phyloP scores from a whole-genome alignment of 2,329 filamentous ascomycete genomes.

The Monascus ruber region DNA sequence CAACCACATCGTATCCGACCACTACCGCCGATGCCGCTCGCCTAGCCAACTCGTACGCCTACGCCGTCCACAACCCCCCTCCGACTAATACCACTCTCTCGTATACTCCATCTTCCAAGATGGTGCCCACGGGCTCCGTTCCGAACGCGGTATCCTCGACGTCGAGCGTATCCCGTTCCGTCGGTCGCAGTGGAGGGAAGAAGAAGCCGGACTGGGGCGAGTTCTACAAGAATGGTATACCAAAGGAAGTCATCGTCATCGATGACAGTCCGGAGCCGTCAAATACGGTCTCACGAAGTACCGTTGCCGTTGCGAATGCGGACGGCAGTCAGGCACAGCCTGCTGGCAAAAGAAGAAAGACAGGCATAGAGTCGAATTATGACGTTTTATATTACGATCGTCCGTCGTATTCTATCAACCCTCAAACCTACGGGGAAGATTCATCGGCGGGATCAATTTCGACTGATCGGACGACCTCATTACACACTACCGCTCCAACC shows the following conservation, averaged over 20 bases:
- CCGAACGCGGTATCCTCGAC: conserved; percentile 26
- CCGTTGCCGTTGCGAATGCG: conserved; percentile 16
- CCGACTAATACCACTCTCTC: conserved; percentile 18
- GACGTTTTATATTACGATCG: conserved; percentile 63
- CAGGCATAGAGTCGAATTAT: conserved; percentile 48
- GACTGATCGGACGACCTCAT: conserved; percentile 71
- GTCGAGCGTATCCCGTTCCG: conserved; percentile 29
- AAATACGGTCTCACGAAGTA: conserved; percentile 11
- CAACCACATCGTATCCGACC: conserved; percentile 42
- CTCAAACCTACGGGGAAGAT: conserved; percentile 56
- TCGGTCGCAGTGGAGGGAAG: conserved; percentile 33
- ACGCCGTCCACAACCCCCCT: conserved; percentile 22
- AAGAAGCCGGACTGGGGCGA: conserved; percentile 63
- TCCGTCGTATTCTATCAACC: conserved; percentile 61
- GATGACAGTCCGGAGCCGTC: conserved; percentile 46
- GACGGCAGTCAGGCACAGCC: conserved; percentile 28
- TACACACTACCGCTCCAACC: conserved; percentile 80
- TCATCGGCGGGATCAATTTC: conserved; percentile 62
- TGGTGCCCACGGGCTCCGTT: conserved; percentile 25
- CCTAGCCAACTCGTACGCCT: conserved; percentile 33
- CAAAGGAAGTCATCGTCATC: conserved; percentile 77
- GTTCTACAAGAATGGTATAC: conserved; percentile 74
- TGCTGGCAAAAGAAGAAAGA: conserved; percentile 62
- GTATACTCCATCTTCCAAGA: conserved; percentile 24
- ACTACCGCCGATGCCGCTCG: conserved; percentile 29